These are phyloP conservation scores for Mycena sanguinolenta DNA, from an alignment of 768 basidiomycete genomes.

Conservation along the genomic window DNA sequence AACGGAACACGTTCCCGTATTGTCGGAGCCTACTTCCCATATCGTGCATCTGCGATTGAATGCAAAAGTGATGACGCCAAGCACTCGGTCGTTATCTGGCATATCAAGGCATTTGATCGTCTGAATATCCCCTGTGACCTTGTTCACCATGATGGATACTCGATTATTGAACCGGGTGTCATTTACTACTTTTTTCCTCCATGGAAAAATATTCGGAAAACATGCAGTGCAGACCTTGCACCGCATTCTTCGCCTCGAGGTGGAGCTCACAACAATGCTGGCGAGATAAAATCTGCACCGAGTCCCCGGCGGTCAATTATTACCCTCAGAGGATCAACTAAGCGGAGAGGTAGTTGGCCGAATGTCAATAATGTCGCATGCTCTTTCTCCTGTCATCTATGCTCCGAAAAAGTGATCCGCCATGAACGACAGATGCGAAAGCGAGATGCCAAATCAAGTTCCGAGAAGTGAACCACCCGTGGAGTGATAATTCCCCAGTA, in stretches of 20 bases:
- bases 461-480: background rate
- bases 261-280: too few relatives aligned
- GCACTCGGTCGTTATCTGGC: conserved; percentile 2
- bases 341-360: too few relatives aligned
- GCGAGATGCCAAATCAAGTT: background rate
- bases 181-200: conserved; percentile 1
- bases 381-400: background rate
- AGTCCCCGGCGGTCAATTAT: too few relatives aligned
- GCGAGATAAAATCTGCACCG: background rate
- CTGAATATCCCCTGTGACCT: background rate
- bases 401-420: conserved; percentile 2
- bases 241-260: background rate
- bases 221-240: background rate
- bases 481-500: too few relatives aligned
- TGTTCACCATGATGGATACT: background rate
- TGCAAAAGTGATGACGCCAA: background rate
- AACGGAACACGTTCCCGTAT: conserved; percentile 9
- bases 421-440: background rate
- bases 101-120: conserved; percentile 6
- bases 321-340: too few relatives aligned
- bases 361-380: too few relatives aligned
- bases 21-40: conserved; percentile 13
- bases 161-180: too few relatives aligned
- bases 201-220: background rate
- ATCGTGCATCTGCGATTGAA: conserved; percentile 8